Base-by-base conservation (phyloP, 139 green algal genomes). In the Spirogloea muscicola region DNA sequence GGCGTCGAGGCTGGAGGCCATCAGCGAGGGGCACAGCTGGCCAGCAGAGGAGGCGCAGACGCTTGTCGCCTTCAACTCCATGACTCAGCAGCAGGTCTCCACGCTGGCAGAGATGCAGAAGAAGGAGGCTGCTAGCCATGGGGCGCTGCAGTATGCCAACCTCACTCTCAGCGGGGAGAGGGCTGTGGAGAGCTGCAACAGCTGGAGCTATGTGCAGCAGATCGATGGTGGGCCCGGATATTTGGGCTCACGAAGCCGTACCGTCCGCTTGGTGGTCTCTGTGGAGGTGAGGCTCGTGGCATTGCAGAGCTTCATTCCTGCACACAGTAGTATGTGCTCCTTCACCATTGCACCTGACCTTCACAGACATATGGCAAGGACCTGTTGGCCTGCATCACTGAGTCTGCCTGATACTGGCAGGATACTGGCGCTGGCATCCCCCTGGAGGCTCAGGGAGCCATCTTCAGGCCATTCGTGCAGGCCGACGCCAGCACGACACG, bases 381-480 rank as follows among this genome's bases (percentile, higher is more conserved):
- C n/a, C n/a, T n/a, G n/a, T n/a, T n/a, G n/a, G n/a, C 1, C 10
- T 59, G 6, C 9, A 2, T 0, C 33, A 27, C 41, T 21, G 1
- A 4, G 4, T 1, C 39, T 7, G 13, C 62, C 43, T 13, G 7
- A n/a, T 55, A 5, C 33, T 68, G 25, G 25, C 67, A 76, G 61
- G 70, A 79, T 44, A 79, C 70, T 36, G 70, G 70, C 29, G 43
- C 42, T 13, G 72, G 72, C 49, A 77, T 80, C 34, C 72, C 72
- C 6, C 66, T n/a, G 36, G 49, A 38, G 46, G 37, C 62, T 7
- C 62, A 76, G 62, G 21, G 21, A 9, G n/a, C 34, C 37, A n/a
- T 80, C 27, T 73, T 73, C 25, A 69, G 52, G 63, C 62, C 72
- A 36, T 80, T 77, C 52, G 48, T 77, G 62, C 72, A 80, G 63